These are phyloP conservation scores for Pichia scutulata DNA, from an alignment of 805 yeast genomes.

Conservation along the genomic window DNA sequence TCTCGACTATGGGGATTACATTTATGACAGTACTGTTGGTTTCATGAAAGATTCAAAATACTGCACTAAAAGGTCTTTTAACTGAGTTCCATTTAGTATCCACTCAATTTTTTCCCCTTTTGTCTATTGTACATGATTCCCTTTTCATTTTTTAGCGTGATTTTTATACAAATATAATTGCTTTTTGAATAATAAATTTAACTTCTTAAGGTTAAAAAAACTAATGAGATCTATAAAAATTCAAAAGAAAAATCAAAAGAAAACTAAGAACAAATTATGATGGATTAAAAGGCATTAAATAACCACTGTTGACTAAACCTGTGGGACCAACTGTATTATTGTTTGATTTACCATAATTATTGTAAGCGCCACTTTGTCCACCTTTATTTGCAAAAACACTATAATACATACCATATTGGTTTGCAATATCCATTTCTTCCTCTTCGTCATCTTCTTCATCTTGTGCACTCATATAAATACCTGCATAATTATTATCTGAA, in stretches of 20 bases:
- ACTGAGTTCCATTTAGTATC: too few relatives aligned
- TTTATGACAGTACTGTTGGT: conserved; percentile 65
- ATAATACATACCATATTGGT: conserved; percentile 30
- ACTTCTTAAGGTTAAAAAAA: background rate
- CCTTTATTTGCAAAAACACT: conserved; percentile 22
- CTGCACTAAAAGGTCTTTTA: conserved; percentile 36
- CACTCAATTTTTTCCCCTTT: background rate
- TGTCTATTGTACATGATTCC: background rate
- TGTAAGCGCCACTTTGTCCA: background rate
- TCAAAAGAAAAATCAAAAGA: background rate
- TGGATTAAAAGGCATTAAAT: conserved; percentile 28
- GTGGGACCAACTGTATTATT: conserved; percentile 2
- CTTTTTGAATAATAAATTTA: background rate
- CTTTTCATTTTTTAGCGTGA: background rate
- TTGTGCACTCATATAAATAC: conserved; percentile 8
- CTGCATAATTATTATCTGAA: conserved; percentile 6
- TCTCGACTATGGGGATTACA: conserved; percentile 77
- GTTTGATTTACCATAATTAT: conserved; percentile 4
- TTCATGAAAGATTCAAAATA: conserved; percentile 64
- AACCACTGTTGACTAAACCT: conserved; percentile 15
- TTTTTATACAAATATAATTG: background rate
- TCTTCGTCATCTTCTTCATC: conserved; percentile 24
- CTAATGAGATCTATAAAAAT: background rate
- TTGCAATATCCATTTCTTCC: conserved; percentile 25
- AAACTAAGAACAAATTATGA: conserved; percentile 11